Evolutionary conservation across 495 filamentous ascomycete genomes (phyloP).

Genomic region (Neurospora tetraspora): DNA sequence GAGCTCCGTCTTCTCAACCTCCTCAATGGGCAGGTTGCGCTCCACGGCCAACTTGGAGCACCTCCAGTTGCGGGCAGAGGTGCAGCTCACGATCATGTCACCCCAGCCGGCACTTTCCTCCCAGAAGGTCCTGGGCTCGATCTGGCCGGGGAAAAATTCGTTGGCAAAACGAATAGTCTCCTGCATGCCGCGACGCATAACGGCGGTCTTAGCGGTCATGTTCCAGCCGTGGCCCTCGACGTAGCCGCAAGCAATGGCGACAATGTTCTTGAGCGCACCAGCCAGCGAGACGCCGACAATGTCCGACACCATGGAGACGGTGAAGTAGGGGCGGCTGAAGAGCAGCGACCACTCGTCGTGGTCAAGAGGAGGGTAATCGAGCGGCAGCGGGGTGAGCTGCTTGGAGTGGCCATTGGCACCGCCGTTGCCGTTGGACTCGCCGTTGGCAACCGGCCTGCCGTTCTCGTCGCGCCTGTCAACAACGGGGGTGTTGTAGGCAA

Average conservation of each 20-base stretch:
- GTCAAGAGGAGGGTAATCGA: constrained; percentile 71
- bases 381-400: constrained; percentile 61
- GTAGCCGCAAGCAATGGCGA: constrained; percentile 90
- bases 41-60: constrained; percentile 85
- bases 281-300: constrained; percentile 93
- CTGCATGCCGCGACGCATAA: constrained; percentile 89
- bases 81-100: constrained; percentile 90
- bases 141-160: constrained; percentile 76
- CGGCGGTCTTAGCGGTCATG: constrained; percentile 92
- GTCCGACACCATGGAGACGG: constrained; percentile 82
- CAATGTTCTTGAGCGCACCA: constrained; percentile 94
- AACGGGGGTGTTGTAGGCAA: constrained; percentile 91
- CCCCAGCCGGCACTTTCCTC: constrained; percentile 95
- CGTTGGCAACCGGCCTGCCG: constrained; percentile 53
- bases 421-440: constrained; percentile 47
- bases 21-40: constrained; percentile 65
- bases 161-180: constrained; percentile 95
- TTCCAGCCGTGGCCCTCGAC: constrained; percentile 95
- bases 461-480: constrained; percentile 41
- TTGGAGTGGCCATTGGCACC: constrained; percentile 21
- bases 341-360: constrained; percentile 70
- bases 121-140: constrained; percentile 76
- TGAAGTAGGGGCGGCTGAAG: constrained; percentile 97
- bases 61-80: constrained; percentile 83
- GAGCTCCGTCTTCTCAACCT: constrained; percentile 80